Evolutionary conservation across 768 basidiomycete species (phyloP), one percentile per base, ranked within the genome.

Genomic region (Harrya chromipes): DNA sequence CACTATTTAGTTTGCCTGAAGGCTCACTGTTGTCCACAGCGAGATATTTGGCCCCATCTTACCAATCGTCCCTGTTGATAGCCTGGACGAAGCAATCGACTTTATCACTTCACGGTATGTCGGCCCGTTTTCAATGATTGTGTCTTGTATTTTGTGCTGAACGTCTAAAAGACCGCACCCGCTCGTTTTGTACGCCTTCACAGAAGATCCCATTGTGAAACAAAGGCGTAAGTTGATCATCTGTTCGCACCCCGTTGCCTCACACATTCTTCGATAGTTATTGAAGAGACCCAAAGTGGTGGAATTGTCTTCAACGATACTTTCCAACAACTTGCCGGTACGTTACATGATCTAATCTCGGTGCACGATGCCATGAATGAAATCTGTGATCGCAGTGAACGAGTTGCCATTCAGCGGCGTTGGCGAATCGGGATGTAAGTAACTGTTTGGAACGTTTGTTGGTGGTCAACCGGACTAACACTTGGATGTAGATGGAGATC

Each of bases 1-100:
- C 11, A 21, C n/a, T 17, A 12, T 37, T 10, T 23, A 9, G 17
- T n/a, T 35, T 36, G 27, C n/a, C 16, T 12, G 8, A 2, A 23
- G 4, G 19, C 39, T 52, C 21, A 42, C 27, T 2, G 11, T 27
- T 21, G 6, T 48, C 9, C 6, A 17, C 54, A 87, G 86, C 52
- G 88, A 90, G 62, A 62, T 88, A 3, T 90, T 90, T 55, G 88
- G 85, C 0, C 87, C 88, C 0, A 63, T 90, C 20, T 58, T 90
- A 7, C 81, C 87, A 1, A 72, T 90, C 39, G 57, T 88, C 12
- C 69, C 79, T 0, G 75, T 89, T 1, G 77, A 82, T 27, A 70
- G 64, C 45, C 46, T 85, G 7, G 73, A 80, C 3, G 78, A 80
- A 17, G 85, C 81, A 0, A 69, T 86, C 33, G 70, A 72, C 1